Conservation (phyloP, 176 grass and related monocot species). For the Rhynchospora tenuis region DNA sequence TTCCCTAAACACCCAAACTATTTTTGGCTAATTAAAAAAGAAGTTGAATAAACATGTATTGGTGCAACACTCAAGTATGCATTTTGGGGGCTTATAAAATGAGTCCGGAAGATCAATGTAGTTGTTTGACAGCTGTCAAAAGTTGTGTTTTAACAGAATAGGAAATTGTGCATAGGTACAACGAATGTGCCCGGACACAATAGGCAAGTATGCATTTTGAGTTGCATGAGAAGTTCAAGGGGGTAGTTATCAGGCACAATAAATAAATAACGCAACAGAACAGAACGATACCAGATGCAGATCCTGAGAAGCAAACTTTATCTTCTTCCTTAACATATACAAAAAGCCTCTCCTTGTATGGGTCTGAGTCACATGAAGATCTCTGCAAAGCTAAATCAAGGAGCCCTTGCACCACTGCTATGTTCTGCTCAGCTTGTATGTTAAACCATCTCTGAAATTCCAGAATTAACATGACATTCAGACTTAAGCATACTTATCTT, state of each 20-base stretch:
- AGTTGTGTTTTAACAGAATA: too few species aligned
- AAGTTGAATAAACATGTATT: too few species aligned
- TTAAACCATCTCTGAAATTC: constrained; percentile 61
- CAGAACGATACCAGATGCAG: constrained; percentile 48
- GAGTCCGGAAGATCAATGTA: too few species aligned
- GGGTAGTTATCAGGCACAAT: not conserved
- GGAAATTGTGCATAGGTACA: too few species aligned
- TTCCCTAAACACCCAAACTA: too few species aligned
- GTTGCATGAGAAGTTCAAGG: too few species aligned
- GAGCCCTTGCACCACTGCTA: constrained; percentile 71
- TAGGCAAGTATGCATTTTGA: too few species aligned
- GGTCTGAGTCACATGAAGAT: constrained; percentile 82
- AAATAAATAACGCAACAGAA: constrained; percentile 8
- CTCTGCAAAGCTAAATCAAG: constrained; percentile 84
- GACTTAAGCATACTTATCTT: not conserved
- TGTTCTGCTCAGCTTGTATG: constrained; percentile 58
- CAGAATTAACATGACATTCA: constrained; percentile 4
- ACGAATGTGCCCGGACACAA: too few species aligned
- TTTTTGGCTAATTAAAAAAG: too few species aligned
- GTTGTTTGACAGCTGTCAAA: too few species aligned
- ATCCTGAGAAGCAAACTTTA: constrained; percentile 30
- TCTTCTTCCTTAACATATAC: constrained; percentile 54
- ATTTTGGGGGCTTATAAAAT: too few species aligned
- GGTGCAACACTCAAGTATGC: too few species aligned
- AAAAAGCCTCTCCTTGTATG: constrained; percentile 79